Percentiles rank a stretch among this genome's conserved stretches.
Evolutionary conservation across 1,284 basidiomycete genomes (phyloP).

Genomic region (Cerioporus squamosus): DNA sequence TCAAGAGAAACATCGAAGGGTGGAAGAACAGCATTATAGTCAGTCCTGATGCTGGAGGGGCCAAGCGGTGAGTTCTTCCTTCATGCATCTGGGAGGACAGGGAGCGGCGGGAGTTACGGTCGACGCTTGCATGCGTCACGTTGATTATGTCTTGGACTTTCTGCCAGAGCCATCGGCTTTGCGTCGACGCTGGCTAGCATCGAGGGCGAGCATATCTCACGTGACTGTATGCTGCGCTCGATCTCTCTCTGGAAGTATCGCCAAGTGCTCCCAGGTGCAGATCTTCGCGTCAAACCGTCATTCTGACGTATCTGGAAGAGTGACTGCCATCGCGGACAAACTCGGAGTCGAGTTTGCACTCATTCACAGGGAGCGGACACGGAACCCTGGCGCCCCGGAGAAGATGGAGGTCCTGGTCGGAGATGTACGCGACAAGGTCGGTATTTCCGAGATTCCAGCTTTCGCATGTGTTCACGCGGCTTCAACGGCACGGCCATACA

Average conservation of each 20-base stretch:
- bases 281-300: conserved; percentile 14
- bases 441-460: background rate
- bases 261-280: background rate
- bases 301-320: conserved; percentile 50
- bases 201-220: background rate
- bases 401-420: conserved; percentile 96
- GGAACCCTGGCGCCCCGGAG: conserved; percentile 61
- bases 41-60: conserved; percentile 96
- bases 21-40: conserved; percentile 95
- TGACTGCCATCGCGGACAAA: conserved; percentile 94
- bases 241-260: too few species aligned
- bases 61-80: conserved; percentile 82
- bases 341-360: conserved; percentile 96
- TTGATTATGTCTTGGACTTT: too few species aligned
- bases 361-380: conserved; percentile 90
- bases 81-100: background rate
- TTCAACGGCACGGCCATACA: conserved; percentile 32
- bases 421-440: conserved; percentile 91
- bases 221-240: background rate
- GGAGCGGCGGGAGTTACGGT: background rate
- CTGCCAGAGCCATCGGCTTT: too few species aligned
- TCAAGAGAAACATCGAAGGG: conserved; percentile 85
- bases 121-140: background rate
- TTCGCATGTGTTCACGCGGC: background rate
- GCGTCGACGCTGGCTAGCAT: too few species aligned